Percentiles rank a stretch among this genome's conserved stretches.
Conservation (phyloP, 768 basidiomycete species). For the Pleurotus tuber-regium region DNA sequence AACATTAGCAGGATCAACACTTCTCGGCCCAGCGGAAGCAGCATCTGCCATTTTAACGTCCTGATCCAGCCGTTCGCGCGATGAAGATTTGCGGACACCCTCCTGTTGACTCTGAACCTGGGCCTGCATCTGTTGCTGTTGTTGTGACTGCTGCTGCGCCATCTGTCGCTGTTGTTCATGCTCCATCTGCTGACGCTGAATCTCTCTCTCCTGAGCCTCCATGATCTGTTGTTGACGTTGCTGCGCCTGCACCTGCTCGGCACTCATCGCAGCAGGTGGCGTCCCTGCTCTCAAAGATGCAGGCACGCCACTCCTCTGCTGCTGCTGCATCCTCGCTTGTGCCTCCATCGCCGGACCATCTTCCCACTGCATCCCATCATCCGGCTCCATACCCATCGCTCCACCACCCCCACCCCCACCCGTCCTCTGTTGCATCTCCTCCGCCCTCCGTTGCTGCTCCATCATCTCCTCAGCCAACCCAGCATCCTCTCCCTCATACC, state of each 20-base stretch:
- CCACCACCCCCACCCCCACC: conserved; percentile 31
- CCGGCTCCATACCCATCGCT: conserved; percentile 54
- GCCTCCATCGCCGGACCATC: conserved; percentile 54
- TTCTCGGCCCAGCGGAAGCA: conserved; percentile 23
- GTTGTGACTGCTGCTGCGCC: conserved; percentile 17
- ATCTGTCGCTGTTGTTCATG: conserved; percentile 22
- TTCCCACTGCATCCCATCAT: conserved; percentile 90
- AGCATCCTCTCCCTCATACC: conserved; percentile 67
- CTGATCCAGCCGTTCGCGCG: conserved; percentile 43
- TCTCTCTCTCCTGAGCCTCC: conserved; percentile 27
- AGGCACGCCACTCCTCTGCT: conserved; percentile 23
- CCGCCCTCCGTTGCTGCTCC: conserved; percentile 26
- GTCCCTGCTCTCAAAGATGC: neutral
- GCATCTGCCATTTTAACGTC: conserved; percentile 13
- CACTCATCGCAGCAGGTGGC: conserved; percentile 3
- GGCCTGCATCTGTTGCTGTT: conserved; percentile 20
- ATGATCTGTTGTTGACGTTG: conserved; percentile 32
- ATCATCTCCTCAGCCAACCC: conserved; percentile 56
- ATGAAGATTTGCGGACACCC: conserved; percentile 39
- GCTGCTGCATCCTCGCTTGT: conserved; percentile 20
- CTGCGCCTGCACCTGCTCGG: conserved; percentile 22
- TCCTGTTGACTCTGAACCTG: conserved; percentile 19
- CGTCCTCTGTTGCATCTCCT: conserved; percentile 19
- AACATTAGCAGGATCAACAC: conserved; percentile 64
- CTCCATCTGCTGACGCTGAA: conserved; percentile 27